These are phyloP conservation scores for Przewalskia tangutica DNA, from an alignment of 257 asterid genomes.

Conservation along the genomic window DNA sequence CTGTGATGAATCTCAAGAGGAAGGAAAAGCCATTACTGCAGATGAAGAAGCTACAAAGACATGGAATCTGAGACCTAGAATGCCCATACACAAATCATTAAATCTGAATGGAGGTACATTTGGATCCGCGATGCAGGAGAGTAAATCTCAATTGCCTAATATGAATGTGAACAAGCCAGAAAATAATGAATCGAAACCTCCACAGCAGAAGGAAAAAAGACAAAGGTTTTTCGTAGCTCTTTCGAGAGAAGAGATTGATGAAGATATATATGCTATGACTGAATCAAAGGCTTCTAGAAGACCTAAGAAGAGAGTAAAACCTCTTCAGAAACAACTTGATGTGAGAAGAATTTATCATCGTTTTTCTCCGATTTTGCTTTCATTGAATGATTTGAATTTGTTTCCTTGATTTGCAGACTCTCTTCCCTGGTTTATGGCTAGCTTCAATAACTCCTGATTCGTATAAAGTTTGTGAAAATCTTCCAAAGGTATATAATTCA, in stretches of 20 bases:
- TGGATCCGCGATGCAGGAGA: constrained; percentile 13
- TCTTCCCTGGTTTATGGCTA: constrained; percentile 56
- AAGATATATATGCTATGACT: constrained; percentile 38
- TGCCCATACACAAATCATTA: constrained; percentile 15
- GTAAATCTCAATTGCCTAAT: constrained; percentile 28
- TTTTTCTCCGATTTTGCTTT: not conserved
- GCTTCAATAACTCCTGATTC: constrained; percentile 40
- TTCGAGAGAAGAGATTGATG: constrained; percentile 50
- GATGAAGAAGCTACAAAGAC: constrained; percentile 13
- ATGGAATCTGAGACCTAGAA: constrained; percentile 61
- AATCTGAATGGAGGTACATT: constrained; percentile 10
- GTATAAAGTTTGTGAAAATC: constrained; percentile 38
- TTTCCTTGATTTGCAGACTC: constrained; percentile 24
- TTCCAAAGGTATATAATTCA: constrained; percentile 42
- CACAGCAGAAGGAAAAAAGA: constrained; percentile 28
- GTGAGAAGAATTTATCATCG: constrained; percentile 29
- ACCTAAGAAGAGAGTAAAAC: constrained; percentile 48
- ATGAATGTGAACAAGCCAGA: constrained; percentile 24
- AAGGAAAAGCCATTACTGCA: not conserved
- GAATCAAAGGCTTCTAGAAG: constrained; percentile 55
- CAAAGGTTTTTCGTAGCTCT: constrained; percentile 22
- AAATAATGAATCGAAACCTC: constrained; percentile 15
- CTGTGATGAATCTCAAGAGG: constrained; percentile 8
- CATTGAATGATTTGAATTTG: not conserved
- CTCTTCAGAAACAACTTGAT: constrained; percentile 42